These are phyloP conservation scores for Vanrija sp. DNA, from an alignment of 1,284 basidiomycete genomes.

Conservation along the genomic window DNA sequence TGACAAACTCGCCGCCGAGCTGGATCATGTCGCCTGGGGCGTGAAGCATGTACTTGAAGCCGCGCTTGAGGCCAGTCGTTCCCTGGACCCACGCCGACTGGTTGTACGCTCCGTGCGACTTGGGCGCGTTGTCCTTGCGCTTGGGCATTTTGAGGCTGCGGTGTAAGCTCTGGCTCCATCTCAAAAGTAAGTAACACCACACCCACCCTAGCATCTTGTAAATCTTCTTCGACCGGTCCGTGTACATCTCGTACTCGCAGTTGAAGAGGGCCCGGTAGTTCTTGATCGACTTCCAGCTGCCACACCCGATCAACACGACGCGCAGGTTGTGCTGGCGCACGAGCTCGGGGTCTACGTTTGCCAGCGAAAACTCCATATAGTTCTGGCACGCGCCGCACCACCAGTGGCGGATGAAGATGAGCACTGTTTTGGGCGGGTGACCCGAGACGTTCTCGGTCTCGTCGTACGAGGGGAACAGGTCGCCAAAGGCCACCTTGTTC, in stretches of 20 bases:
- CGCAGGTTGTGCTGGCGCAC: constrained; percentile 36
- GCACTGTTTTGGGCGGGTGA: constrained; percentile 20
- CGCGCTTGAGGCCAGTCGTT: constrained; percentile 39
- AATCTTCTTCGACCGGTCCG: constrained; percentile 37
- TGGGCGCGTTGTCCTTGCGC: background rate
- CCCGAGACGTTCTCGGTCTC: background rate
- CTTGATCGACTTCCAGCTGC: constrained; percentile 47
- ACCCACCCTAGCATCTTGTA: constrained; percentile 36
- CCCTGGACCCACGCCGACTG: constrained; percentile 37
- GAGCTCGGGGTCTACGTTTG: constrained; percentile 36
- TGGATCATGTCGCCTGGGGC: constrained; percentile 41
- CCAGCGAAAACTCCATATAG: constrained; percentile 40
- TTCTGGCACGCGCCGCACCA: constrained; percentile 50
- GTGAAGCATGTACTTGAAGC: constrained; percentile 36
- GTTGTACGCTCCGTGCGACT: constrained; percentile 35
- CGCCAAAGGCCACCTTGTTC: constrained; percentile 32
- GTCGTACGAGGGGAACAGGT: constrained; percentile 27
- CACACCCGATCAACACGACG: constrained; percentile 41
- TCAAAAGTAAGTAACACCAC: too few relatives aligned
- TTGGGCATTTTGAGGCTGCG: constrained; percentile 38
- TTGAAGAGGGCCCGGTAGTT: constrained; percentile 40
- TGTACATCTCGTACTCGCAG: constrained; percentile 44
- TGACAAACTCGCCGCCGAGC: constrained; percentile 48
- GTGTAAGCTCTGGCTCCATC: too few relatives aligned
- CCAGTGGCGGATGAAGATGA: constrained; percentile 46